These are phyloP conservation scores for Furcasterigmium sp. DNA, from an alignment of 2,329 filamentous ascomycete genomes.

Conservation along the genomic window DNA sequence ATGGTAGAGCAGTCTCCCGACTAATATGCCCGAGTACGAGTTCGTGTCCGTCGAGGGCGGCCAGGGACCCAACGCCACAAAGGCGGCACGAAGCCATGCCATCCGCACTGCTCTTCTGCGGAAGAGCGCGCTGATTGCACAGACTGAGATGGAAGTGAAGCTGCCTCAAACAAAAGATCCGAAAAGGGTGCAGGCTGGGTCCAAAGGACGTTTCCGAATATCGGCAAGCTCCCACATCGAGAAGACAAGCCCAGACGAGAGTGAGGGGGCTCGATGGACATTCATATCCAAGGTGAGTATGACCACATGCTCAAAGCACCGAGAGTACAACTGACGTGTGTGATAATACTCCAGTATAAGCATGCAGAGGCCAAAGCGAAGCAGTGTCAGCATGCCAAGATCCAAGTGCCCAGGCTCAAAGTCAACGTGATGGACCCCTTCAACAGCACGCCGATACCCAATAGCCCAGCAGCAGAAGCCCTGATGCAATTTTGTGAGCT, in stretches of 20 bases:
- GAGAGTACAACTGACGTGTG: too few relatives aligned
- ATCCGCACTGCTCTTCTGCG: slow-evolving; percentile 10
- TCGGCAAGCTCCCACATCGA: too few relatives aligned
- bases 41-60: slow-evolving; percentile 8
- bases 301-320: too few relatives aligned
- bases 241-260: too few relatives aligned
- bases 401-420: not conserved
- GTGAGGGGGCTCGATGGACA: too few relatives aligned
- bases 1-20: too few relatives aligned
- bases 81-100: slow-evolving; percentile 10
- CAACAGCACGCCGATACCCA: slow-evolving; percentile 10
- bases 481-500: slow-evolving; percentile 11
- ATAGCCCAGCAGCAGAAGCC: slow-evolving; percentile 6
- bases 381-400: slow-evolving; percentile 2
- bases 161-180: too few relatives aligned
- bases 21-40: slow-evolving; percentile 8
- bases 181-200: too few relatives aligned
- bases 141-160: too few relatives aligned
- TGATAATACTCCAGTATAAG: too few relatives aligned
- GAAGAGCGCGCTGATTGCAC: slow-evolving; percentile 1
- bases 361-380: not conserved
- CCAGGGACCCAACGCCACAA: slow-evolving; percentile 6
- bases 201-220: too few relatives aligned
- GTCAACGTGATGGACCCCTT: slow-evolving; percentile 9
- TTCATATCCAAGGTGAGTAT: too few relatives aligned